Evolutionary conservation across 495 filamentous ascomycete species (phyloP), one percentile per base, ranked within the genome.

Genomic region (Penicillium odoratum): DNA sequence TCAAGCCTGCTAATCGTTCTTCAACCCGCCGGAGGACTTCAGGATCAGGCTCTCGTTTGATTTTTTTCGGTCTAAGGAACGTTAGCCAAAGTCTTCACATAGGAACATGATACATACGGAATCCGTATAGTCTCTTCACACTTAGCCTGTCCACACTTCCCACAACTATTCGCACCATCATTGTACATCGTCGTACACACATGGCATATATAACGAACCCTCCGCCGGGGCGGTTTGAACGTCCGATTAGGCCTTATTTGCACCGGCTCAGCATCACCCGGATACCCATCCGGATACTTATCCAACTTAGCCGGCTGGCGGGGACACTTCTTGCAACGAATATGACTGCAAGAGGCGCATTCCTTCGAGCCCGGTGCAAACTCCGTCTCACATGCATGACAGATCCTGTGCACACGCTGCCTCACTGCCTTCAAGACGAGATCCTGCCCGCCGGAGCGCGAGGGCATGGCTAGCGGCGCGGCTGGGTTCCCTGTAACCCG

Each of bases 291-390:
- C 0, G 89, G 86, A 63, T 89, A 90, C 64, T 88, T 91, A 49
- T 88, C 75, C 53, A 83, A 81, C 69, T 90, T 91, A 30, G 85
- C 70, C 46, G 91, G 90, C 56, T 91, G 86, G 42, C 92, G 77
- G 11, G 90, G 91, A 72, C 92, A 96, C 55, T 81, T 83, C 61
- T 84, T 88, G 82, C 93, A 96, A 38, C 90, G 87, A 28, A 80
- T 65, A 73, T 97, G 93, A 43, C 78, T 77, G 69, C 92, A 96
- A 55, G 78, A 82, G 13, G 73, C 71, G 68, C 92, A 96, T 51
- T 86, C 78, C 65, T 84, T 88, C 33, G 76, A 72, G 34, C 78
- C 70, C 8, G 74, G 67, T 11, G 62, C 72, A 69, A 94, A 96
- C 11, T 83, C 63, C 11, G 78, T 83, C 45, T 82, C 64, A 67